Conservation (phyloP, 805 yeast species). For the Saccharomyces kudriavzevii region DNA sequence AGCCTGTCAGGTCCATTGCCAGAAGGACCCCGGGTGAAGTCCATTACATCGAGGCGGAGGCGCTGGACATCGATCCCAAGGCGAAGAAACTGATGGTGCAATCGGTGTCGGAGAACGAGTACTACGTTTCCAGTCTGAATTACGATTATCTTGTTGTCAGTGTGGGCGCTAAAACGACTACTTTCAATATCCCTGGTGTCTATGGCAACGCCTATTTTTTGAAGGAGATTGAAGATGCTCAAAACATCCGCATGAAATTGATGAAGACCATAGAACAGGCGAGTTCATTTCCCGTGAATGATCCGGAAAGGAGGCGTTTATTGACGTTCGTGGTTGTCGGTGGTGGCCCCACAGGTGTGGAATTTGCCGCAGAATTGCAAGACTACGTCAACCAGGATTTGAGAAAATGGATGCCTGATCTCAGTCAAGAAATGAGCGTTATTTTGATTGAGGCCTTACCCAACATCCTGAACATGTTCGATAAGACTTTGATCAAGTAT, state of each 20-base stretch:
- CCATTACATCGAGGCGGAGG: conserved; percentile 82
- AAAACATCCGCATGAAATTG: conserved; percentile 69
- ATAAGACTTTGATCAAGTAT: conserved; percentile 60
- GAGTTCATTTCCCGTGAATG: conserved; percentile 59
- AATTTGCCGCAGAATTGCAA: conserved; percentile 91
- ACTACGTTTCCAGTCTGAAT: conserved; percentile 39
- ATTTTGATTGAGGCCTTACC: conserved; percentile 87
- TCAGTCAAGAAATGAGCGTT: conserved; percentile 74
- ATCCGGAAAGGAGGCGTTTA: conserved; percentile 74
- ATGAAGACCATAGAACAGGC: conserved; percentile 90
- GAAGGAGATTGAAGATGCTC: conserved; percentile 85
- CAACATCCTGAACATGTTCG: conserved; percentile 71
- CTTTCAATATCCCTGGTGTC: conserved; percentile 93
- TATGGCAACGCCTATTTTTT: conserved; percentile 79
- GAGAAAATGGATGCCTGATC: conserved; percentile 79
- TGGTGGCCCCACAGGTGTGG: conserved; percentile 99
- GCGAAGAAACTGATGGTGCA: conserved; percentile 56
- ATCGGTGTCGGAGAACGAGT: conserved; percentile 34
- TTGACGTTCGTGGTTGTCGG: conserved; percentile 89
- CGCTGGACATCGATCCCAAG: conserved; percentile 72
- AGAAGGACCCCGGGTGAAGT: conserved; percentile 74
- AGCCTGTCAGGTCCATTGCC: conserved; percentile 82
- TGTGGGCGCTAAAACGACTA: conserved; percentile 91
- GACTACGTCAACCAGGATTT: conserved; percentile 91
- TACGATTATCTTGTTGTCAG: conserved; percentile 87